Base-by-base conservation (phyloP, 2,329 filamentous ascomycete species). In the Stagonosporopsis tanaceti region DNA sequence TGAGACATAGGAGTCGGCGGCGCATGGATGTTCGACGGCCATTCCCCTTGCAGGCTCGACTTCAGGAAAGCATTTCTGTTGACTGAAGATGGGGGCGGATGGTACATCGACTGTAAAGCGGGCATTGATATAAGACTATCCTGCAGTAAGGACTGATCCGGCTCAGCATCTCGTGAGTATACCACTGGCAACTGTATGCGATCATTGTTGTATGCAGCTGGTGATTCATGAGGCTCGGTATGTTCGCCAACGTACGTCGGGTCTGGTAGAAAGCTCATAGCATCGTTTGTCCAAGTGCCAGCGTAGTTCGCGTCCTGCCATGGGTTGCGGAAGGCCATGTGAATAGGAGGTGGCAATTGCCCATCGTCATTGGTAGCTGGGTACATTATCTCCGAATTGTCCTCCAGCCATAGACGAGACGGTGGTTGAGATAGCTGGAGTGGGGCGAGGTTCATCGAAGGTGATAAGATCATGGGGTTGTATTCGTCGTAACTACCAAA, bases 251-350 rank as follows among this genome's bases (percentile, higher is more conserved):
- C 3, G 25, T 41, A 27, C 17, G n/a, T 24, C n/a, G 22, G 9
- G 2, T 53, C 25, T 4, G 30, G 30, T 6, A 30, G n/a, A 14
- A 57, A 40, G 28, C 2, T 27, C 4, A 41, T 6, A 17, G 15
- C 48, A 17, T 34, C 20, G 12, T 44, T 28, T 5, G 28, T 22
- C 53, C 46, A 54, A 15, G 12, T 41, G 6, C 40, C 37, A 7
- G 22, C 8, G 22, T 47, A 32, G 8, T 15, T 24, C 22, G 37
- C 8, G 0, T 24, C 25, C 25, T 45, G 32, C 53, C 53, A 50
- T 4, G 45, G 53, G 22, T 57, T 46, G 15, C 38, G 48, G n/a
- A 57, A 57, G 9, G 38, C 12, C 7, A 17, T 52, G 4, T 50
- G 39, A 12, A 41, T 24, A 22, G 25, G 44, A 45, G 48, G 34